Conservation (phyloP, 371 early-diverging fungal genomes). For the Actinomucor elegans region DNA sequence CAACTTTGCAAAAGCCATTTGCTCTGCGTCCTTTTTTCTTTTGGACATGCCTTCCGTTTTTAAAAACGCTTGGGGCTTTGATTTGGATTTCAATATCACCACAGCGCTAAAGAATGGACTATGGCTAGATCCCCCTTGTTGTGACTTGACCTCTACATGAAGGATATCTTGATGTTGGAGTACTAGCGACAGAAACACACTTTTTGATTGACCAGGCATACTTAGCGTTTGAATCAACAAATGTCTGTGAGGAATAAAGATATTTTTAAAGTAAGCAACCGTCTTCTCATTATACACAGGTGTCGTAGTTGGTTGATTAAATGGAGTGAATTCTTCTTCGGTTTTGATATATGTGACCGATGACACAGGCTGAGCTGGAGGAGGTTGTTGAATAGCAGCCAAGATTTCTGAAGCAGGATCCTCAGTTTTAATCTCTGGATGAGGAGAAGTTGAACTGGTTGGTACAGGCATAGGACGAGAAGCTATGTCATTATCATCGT, state of each 20-base stretch:
- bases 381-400: no score
- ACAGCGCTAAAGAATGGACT: not conserved
- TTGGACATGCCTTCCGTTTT: not conserved
- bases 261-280: not conserved
- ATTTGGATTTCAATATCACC: not conserved
- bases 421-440: no score
- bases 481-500: no score
- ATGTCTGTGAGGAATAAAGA: not conserved
- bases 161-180: not conserved
- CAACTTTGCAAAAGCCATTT: slow-evolving; percentile 2
- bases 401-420: no score
- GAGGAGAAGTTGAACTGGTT: no score
- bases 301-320: not conserved
- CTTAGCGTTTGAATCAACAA: not conserved
- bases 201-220: slow-evolving; percentile 6
- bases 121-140: slow-evolving; percentile 5
- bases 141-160: not conserved
- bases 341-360: not conserved
- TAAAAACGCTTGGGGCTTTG: not conserved
- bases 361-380: not conserved
- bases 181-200: slow-evolving; percentile 5
- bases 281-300: not conserved
- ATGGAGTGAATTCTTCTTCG: not conserved
- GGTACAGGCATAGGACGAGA: no score
- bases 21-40: slow-evolving; percentile 11